Conservation (phyloP, 768 basidiomycete species). For the Russula abietina region DNA sequence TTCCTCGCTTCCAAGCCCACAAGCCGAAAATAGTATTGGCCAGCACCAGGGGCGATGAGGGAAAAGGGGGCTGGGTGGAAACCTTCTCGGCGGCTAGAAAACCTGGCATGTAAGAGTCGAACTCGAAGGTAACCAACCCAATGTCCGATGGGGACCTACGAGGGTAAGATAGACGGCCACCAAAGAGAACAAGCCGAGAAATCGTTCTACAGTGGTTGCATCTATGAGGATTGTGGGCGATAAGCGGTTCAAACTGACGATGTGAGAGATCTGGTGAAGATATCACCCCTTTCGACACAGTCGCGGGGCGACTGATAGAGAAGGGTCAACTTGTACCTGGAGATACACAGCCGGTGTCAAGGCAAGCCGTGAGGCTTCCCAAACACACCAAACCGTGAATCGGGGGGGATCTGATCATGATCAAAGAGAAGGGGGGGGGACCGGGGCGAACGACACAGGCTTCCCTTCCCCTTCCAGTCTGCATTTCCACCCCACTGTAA, state of each 20-base stretch:
- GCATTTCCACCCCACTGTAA: not conserved
- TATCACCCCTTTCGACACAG: not conserved
- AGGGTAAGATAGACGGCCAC: not conserved
- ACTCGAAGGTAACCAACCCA: not conserved
- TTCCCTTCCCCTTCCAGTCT: constrained; percentile 6
- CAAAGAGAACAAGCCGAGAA: not conserved
- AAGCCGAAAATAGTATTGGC: not conserved
- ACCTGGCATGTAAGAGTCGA: not conserved
- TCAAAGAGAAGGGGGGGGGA: not conserved
- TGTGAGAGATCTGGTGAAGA: not conserved
- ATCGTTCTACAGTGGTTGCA: not conserved
- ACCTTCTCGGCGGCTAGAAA: not conserved
- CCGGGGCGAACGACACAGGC: not conserved
- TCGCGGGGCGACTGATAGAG: no score
- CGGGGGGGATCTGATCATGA: not conserved
- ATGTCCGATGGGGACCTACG: not conserved
- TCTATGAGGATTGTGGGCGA: not conserved
- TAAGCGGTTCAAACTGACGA: not conserved
- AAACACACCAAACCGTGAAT: no score
- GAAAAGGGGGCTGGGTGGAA: not conserved
- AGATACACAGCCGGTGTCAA: not conserved
- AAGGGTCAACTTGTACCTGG: no score
- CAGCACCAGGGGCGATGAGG: not conserved
- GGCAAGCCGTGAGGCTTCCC: not conserved
- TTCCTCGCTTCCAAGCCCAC: not conserved